Base-by-base conservation (phyloP, 2,329 filamentous ascomycete genomes). In the Cytospora mali region DNA sequence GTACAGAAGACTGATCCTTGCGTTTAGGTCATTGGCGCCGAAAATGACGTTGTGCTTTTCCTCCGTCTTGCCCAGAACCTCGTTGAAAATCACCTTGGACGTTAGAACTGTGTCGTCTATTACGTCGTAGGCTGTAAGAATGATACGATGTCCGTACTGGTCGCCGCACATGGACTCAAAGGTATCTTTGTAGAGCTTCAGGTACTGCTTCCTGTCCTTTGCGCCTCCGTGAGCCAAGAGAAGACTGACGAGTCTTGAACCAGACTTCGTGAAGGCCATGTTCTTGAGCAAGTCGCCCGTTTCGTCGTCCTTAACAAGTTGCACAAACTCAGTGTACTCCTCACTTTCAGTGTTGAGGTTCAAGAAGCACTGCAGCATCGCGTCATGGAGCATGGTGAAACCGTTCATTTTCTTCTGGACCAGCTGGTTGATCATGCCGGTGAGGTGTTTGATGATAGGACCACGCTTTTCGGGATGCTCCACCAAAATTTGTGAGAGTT, bases 311-410 rank as follows among this genome's bases (percentile, higher is more conserved):
- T 96, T 96, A 71, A 99, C 81, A 68, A 96, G 83, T 75, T 98
- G 93, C 62, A 96, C 79, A 72, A 97, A 97, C 70, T 96, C 93
- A 33, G 82, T 90, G 49, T 92, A 88, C 74, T 98, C 94, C 62
- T 91, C 87, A 51, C 88, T 91, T 4, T 90, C 93, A 5, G 85
- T 80, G 67, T 90, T 88, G 53, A 88, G 87, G 70, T 90, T 94
- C 58, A 92, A 79, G 77, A 94, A 97, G 77, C 97, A 99, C 74
- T 99, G 94, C 64, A 97, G 81, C 93, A 99, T 97, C 55, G 95
- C 95, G 71, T 98, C 95, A 76, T 99, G 96, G 23, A 99, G 85
- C 84, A 99, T 96, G 2, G 94, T 98, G 77, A 99, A 98, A 11
- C 92, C 94, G 0, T 92, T 96, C 78, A 95, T 88, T 78, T 95